phyloP scores from a whole-genome alignment of 306 rosid genomes.

The Lotus japonicus region DNA sequence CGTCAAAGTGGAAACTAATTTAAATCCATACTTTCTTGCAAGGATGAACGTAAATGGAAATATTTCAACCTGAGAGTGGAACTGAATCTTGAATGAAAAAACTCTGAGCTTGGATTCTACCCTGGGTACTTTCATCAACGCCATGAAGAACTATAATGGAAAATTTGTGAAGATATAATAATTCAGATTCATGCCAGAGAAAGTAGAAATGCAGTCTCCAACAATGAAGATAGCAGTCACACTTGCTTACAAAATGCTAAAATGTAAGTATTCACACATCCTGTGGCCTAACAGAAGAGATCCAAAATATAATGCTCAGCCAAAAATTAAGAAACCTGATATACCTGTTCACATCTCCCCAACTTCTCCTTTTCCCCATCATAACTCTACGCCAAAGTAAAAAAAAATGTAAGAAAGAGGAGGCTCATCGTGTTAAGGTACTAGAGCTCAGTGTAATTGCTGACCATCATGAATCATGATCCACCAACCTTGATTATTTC shows the following conservation, averaged over 20 bases:
- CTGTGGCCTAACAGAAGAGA: not conserved
- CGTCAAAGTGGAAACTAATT: conserved; percentile 14
- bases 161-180: conserved; percentile 9
- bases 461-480: conserved; percentile 5
- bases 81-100: conserved; percentile 79
- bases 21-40: conserved; percentile 1
- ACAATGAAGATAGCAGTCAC: conserved; percentile 16
- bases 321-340: conserved; percentile 12
- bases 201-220: conserved; percentile 19
- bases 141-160: conserved; percentile 63
- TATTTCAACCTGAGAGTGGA: conserved; percentile 67
- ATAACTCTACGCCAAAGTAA: conserved; percentile 50
- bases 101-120: conserved; percentile 88
- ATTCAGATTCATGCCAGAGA: conserved; percentile 1
- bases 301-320: conserved; percentile 6
- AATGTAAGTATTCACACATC: conserved; percentile 10
- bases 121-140: conserved; percentile 80
- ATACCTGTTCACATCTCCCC: conserved; percentile 97
- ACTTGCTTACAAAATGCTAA: not conserved
- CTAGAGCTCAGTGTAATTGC: conserved; percentile 19
- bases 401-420: conserved; percentile 18
- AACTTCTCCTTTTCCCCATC: conserved; percentile 79
- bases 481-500: conserved; percentile 72
- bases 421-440: not conserved
- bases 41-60: not conserved